These are phyloP conservation scores for Crithidia sp. DNA, from an alignment of 208 protist genomes.

Conservation along the genomic window DNA sequence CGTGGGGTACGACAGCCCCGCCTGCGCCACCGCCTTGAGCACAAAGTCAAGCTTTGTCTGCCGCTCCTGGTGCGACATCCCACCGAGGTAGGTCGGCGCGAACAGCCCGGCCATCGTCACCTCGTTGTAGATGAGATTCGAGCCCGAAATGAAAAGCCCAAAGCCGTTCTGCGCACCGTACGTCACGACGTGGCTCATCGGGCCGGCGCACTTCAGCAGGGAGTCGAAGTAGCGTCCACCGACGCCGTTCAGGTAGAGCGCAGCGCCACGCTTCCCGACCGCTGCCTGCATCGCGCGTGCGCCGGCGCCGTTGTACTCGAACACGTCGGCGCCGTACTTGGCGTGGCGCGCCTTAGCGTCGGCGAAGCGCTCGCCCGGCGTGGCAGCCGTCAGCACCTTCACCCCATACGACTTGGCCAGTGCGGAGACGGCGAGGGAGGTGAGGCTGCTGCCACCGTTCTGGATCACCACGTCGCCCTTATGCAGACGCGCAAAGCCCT, in stretches of 20 bases:
- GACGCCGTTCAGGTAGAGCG: conserved; percentile 74
- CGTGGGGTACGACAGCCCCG: conserved; percentile 58
- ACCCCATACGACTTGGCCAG: conserved; percentile 52
- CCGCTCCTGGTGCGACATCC: conserved; percentile 49
- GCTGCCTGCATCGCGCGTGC: conserved; percentile 47
- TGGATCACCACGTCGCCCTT: conserved; percentile 71
- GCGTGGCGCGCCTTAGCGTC: conserved; percentile 62
- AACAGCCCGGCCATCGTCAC: conserved; percentile 77
- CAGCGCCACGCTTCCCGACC: conserved; percentile 44
- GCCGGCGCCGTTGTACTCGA: conserved; percentile 73
- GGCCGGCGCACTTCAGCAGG: conserved; percentile 65
- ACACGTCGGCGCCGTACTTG: conserved; percentile 54
- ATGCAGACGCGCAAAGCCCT: conserved; percentile 55
- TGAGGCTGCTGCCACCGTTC: conserved; percentile 80
- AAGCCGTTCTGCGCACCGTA: conserved; percentile 83
- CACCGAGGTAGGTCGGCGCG: conserved; percentile 52
- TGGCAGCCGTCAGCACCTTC: conserved; percentile 63
- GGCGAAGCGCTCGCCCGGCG: conserved; percentile 66
- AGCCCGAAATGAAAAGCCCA: conserved; percentile 68
- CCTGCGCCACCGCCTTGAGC: conserved; percentile 43
- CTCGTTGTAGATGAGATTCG: conserved; percentile 76
- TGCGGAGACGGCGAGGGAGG: conserved; percentile 69
- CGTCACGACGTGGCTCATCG: conserved; percentile 60
- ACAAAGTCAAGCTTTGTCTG: conserved; percentile 77
- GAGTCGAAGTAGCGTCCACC: conserved; percentile 73